These are phyloP conservation scores for Ceratobasidium sp. DNA, from an alignment of 1,284 basidiomycete species.

Conservation along the genomic window DNA sequence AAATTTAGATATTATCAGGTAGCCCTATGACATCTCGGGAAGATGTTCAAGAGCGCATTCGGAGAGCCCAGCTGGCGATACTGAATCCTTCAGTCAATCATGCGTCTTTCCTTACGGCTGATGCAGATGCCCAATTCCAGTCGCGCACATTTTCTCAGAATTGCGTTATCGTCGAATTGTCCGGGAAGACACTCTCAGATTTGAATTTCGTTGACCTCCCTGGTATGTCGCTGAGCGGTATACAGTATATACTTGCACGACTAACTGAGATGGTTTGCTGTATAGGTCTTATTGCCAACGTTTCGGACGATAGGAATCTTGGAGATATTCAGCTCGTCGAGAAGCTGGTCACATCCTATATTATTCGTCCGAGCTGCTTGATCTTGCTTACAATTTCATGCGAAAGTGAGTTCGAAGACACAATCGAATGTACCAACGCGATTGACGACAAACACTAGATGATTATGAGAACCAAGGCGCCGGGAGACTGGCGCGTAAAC, in stretches of 20 bases:
- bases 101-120: conserved; percentile 59
- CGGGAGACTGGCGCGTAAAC: conserved; percentile 67
- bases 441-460: conserved; percentile 59
- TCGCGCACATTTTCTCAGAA: conserved; percentile 68
- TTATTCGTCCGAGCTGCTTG: conserved; percentile 73
- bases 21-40: conserved; percentile 45
- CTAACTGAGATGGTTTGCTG: neutral
- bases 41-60: conserved; percentile 49
- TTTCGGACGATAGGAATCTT: conserved; percentile 64
- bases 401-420: conserved; percentile 67
- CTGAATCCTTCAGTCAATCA: conserved; percentile 67
- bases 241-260: too few species aligned
- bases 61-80: conserved; percentile 77
- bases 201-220: conserved; percentile 79
- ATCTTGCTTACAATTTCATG: conserved; percentile 79
- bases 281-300: conserved; percentile 74
- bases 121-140: conserved; percentile 55
- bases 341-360: conserved; percentile 70
- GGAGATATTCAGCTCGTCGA: conserved; percentile 75
- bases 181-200: conserved; percentile 75
- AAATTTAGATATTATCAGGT: conserved; percentile 49
- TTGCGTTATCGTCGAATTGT: conserved; percentile 74
- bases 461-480: conserved; percentile 84
- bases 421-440: too few species aligned
- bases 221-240: conserved; percentile 59